Percentiles rank a stretch among this genome's conserved stretches.
These are phyloP conservation scores for Plasmodium blacklocki DNA, from an alignment of 169 alveolate species.

Conservation along the genomic window DNA sequence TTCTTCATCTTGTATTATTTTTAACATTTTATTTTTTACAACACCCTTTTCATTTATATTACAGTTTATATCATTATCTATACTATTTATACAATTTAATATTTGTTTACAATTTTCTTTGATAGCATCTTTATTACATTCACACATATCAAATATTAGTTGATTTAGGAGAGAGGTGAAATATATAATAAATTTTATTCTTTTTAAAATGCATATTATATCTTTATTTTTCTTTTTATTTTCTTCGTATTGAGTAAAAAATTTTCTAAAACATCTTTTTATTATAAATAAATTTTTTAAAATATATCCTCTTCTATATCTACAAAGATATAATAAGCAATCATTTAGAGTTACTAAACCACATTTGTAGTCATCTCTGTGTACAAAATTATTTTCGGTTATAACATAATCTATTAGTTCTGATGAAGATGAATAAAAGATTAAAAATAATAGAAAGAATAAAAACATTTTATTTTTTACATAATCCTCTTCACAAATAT, in stretches of 20 bases:
- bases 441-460: slow-evolving; percentile 56
- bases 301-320: slow-evolving; percentile 28
- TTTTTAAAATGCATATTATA: slow-evolving; percentile 3
- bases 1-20: not conserved
- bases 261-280: slow-evolving; percentile 42
- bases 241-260: slow-evolving; percentile 14
- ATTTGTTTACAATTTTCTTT: slow-evolving; percentile 43
- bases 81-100: slow-evolving; percentile 19
- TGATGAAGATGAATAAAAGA: slow-evolving; percentile 30
- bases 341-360: slow-evolving; percentile 30
- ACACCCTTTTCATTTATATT: not conserved
- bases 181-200: slow-evolving; percentile 38
- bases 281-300: slow-evolving; percentile 45
- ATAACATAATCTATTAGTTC: slow-evolving; percentile 58
- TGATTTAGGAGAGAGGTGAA: slow-evolving; percentile 20
- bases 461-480: slow-evolving; percentile 22
- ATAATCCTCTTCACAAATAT: slow-evolving; percentile 20
- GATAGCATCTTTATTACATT: not conserved
- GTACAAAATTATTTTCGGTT: slow-evolving; percentile 23
- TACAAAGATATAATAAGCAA: slow-evolving; percentile 35
- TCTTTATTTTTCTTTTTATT: not conserved
- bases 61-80: slow-evolving; percentile 22
- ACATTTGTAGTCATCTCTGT: slow-evolving; percentile 68
- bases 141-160: slow-evolving; percentile 24
- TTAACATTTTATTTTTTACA: not conserved